Conservation (phyloP, 2,329 filamentous ascomycete genomes). For the Akanthomyces lecanii region DNA sequence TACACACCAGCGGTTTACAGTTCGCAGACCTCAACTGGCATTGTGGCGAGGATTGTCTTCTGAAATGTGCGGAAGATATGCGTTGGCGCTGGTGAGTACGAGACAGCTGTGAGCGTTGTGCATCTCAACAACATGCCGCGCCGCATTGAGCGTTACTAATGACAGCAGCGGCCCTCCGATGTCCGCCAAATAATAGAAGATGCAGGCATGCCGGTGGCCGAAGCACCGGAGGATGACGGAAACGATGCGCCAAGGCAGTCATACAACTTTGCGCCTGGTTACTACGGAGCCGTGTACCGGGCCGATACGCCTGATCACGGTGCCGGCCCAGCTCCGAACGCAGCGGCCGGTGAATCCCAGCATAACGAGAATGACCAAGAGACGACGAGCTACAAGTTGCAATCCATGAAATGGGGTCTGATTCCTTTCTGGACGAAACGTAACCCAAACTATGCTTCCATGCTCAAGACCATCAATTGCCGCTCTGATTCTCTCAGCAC, state of each 20-base stretch:
- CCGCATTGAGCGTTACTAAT: neutral
- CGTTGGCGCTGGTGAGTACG: constrained; percentile 46
- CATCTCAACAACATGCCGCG: neutral
- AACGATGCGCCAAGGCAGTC: constrained; percentile 61
- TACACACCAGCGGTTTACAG: neutral
- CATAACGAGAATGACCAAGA: neutral
- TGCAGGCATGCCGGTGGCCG: constrained; percentile 67
- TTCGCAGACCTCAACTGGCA: no score
- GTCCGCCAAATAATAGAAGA: constrained; percentile 70
- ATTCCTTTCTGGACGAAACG: constrained; percentile 91
- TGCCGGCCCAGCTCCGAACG: constrained; percentile 37
- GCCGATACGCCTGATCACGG: constrained; percentile 64
- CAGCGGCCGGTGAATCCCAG: constrained; percentile 16
- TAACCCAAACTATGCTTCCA: constrained; percentile 68
- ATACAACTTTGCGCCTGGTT: constrained; percentile 91
- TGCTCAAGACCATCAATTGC: constrained; percentile 92
- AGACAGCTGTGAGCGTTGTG: neutral
- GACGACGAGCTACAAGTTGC: constrained; percentile 67
- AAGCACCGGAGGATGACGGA: constrained; percentile 66
- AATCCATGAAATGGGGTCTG: constrained; percentile 94
- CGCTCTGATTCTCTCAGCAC: constrained; percentile 78
- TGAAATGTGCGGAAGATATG: constrained; percentile 66
- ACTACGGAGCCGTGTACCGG: constrained; percentile 80
- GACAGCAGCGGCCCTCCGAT: constrained; percentile 65
- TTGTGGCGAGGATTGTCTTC: neutral